phyloP scores from a whole-genome alignment of 1,139 yeast species.

The Trichomonascaceae sp. region DNA sequence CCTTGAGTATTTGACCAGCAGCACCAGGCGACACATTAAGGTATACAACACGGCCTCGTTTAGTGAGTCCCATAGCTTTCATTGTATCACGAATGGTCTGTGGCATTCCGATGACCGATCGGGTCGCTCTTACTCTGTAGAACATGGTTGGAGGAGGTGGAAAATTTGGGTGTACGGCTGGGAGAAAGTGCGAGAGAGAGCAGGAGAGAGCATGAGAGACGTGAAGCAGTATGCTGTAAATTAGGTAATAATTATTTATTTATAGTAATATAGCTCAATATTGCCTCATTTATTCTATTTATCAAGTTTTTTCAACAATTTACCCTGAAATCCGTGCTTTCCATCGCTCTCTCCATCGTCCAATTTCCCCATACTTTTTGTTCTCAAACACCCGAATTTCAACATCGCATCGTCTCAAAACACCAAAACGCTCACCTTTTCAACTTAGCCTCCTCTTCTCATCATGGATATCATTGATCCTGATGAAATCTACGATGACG shows the following conservation, averaged over 20 bases:
- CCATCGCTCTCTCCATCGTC: too few species aligned
- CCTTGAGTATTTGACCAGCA: slow-evolving; percentile 78
- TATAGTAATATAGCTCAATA: too few species aligned
- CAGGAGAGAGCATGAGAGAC: background rate
- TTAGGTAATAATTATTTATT: too few species aligned
- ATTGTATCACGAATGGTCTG: slow-evolving; percentile 59
- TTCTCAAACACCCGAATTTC: too few species aligned
- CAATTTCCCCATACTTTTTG: too few species aligned
- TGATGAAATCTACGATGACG: slow-evolving; percentile 1
- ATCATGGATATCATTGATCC: slow-evolving; percentile 2
- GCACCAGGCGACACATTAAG: slow-evolving; percentile 68
- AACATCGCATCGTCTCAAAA: too few species aligned
- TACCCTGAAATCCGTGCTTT: too few species aligned
- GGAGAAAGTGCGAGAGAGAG: background rate
- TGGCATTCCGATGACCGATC: slow-evolving; percentile 85
- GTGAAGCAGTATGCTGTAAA: too few species aligned
- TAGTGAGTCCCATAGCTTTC: slow-evolving; percentile 65
- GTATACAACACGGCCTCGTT: slow-evolving; percentile 68
- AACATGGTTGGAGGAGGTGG: slow-evolving; percentile 24
- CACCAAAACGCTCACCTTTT: too few species aligned
- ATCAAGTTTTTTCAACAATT: too few species aligned
- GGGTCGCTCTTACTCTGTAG: slow-evolving; percentile 66
- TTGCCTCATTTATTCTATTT: too few species aligned
- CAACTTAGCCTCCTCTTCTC: background rate
- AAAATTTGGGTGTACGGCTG: background rate